phyloP scores from a whole-genome alignment of 495 filamentous ascomycete species.

The Penicillium macrosclerotiorum region DNA sequence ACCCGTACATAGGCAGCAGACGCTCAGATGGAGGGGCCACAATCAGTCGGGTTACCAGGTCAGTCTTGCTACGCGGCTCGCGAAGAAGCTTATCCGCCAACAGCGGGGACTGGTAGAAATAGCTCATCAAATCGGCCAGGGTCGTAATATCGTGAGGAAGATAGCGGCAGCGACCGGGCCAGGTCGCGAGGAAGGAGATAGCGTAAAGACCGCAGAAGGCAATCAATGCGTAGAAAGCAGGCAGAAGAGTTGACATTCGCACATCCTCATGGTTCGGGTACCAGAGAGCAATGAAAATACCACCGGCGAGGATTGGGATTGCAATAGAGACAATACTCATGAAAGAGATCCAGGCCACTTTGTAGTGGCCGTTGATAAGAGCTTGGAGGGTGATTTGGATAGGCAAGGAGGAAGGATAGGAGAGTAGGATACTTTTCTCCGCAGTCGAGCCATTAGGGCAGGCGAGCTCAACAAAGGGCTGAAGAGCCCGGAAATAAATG shows the following conservation, averaged over 20 bases:
- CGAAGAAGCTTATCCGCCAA: constrained; percentile 65
- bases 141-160: constrained; percentile 69
- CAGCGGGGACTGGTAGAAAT: constrained; percentile 67
- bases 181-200: constrained; percentile 60
- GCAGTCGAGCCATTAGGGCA: constrained; percentile 59
- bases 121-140: constrained; percentile 74
- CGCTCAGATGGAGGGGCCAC: constrained; percentile 47
- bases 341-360: constrained; percentile 66
- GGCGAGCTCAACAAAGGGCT: constrained; percentile 69
- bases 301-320: constrained; percentile 74
- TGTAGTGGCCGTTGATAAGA: constrained; percentile 62
- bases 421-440: constrained; percentile 65
- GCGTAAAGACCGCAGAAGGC: constrained; percentile 66
- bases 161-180: constrained; percentile 52
- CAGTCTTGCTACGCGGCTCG: constrained; percentile 56
- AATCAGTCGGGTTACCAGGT: constrained; percentile 62
- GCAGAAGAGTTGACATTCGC: constrained; percentile 66
- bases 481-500: constrained; percentile 67
- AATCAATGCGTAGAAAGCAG: constrained; percentile 64
- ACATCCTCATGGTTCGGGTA: constrained; percentile 49
- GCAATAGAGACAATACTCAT: constrained; percentile 61
- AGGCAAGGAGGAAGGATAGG: constrained; percentile 68
- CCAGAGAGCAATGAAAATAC: constrained; percentile 77
- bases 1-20: constrained; percentile 53
- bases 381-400: constrained; percentile 62